Evolutionary conservation across 129 eudicot genomes (phyloP).

Genomic region (Chrysanthemum lavandulifolium): DNA sequence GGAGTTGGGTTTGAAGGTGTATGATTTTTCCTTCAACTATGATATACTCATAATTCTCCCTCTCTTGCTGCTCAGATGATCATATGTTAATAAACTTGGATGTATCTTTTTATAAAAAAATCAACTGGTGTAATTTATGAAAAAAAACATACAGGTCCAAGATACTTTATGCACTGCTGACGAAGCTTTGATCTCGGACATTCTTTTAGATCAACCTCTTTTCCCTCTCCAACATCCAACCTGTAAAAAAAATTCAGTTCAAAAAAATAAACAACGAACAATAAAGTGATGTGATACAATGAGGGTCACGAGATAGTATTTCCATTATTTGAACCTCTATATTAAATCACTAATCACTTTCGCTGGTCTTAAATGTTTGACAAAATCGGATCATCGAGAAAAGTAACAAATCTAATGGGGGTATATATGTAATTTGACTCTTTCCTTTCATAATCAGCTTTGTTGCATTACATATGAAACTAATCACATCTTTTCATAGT

Average conservation of each 20-base stretch:
- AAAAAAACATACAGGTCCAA: constrained; percentile 79
- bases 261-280: no score
- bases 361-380: background rate
- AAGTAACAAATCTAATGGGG: background rate
- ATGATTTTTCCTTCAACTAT: constrained; percentile 66
- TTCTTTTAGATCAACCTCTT: constrained; percentile 71
- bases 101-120: background rate
- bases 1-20: constrained; percentile 46
- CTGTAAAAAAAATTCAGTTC: constrained; percentile 25
- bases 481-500: no score
- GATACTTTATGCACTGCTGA: constrained; percentile 85
- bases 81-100: background rate
- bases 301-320: no score
- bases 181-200: constrained; percentile 89
- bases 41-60: constrained; percentile 70
- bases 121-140: background rate
- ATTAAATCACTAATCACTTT: background rate
- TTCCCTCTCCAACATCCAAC: constrained; percentile 98
- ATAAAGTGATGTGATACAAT: no score
- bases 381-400: background rate
- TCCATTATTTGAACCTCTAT: background rate
- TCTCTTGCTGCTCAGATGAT: constrained; percentile 65
- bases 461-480: background rate
- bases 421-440: background rate
- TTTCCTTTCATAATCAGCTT: background rate